A percentile compares a stretch with the other conserved stretches of the same genome.
Conservation (phyloP, 768 basidiomycete species). For the Suillus subaureus region DNA sequence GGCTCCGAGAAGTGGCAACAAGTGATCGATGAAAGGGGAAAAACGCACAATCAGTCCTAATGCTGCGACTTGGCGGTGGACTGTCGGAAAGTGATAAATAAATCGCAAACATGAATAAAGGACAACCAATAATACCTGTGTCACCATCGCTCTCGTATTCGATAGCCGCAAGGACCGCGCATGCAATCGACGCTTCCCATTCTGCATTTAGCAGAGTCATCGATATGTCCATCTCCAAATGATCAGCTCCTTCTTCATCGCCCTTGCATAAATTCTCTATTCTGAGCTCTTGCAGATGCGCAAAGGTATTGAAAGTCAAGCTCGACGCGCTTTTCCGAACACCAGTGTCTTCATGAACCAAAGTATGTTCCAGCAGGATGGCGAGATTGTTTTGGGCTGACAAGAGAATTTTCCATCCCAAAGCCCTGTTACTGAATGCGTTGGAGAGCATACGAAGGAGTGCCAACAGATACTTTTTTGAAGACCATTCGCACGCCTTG, state of each 20-base stretch:
- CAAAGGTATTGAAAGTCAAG: slow-evolving; percentile 74
- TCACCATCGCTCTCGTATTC: slow-evolving; percentile 71
- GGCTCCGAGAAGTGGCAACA: slow-evolving; percentile 66
- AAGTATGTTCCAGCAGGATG: slow-evolving; percentile 59
- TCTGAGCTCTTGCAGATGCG: slow-evolving; percentile 62
- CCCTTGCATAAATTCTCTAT: slow-evolving; percentile 43
- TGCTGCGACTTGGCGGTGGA: slow-evolving; percentile 81
- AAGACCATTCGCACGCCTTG: slow-evolving; percentile 37
- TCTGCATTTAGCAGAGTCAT: slow-evolving; percentile 38
- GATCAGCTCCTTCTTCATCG: slow-evolving; percentile 54
- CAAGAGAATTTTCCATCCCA: slow-evolving; percentile 44
- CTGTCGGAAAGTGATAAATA: slow-evolving; percentile 36
- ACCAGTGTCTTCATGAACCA: slow-evolving; percentile 66
- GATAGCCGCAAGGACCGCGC: slow-evolving; percentile 81
- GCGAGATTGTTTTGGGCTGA: slow-evolving; percentile 42
- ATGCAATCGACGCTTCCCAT: slow-evolving; percentile 84
- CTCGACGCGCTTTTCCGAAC: slow-evolving; percentile 83
- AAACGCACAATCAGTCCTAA: slow-evolving; percentile 76
- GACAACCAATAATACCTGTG: slow-evolving; percentile 57
- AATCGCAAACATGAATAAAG: slow-evolving; percentile 5
- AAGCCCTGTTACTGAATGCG: slow-evolving; percentile 48
- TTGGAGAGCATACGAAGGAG: slow-evolving; percentile 71
- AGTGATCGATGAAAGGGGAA: slow-evolving; percentile 67
- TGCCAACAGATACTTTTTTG: slow-evolving; percentile 64
- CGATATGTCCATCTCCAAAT: background rate